Evolutionary conservation across 768 basidiomycete species (phyloP), one percentile per base, ranked within the genome.

Genomic region (Scleroderma bovista): DNA sequence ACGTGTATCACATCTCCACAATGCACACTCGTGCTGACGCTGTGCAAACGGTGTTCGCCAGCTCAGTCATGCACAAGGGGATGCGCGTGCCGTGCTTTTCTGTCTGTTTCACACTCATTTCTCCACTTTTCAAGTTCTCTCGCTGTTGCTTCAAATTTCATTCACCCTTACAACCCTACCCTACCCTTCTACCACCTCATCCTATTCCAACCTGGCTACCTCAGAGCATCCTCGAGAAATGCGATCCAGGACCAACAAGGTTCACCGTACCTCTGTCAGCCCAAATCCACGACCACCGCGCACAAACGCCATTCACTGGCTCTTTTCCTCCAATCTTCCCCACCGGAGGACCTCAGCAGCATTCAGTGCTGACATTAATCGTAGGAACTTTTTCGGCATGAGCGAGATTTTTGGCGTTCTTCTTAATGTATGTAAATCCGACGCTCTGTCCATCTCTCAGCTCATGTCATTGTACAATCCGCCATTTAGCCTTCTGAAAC

Each of bases 331-430:
- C 56, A 87, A 86, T 64, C 79, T 88, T 44, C 83, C 85, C 46
- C 63, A 66, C 56, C 77, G 83, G 38, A 72, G 77, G 57, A 74
- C 83, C 55, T 75, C 76, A 51, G 83, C 81, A 17, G 78, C 74
- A 45, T 68, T 84, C 51, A 79, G 81, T 17, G 63, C 73, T 36
- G 81, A 84, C 61, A 69, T 80, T 44, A 80, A 79, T 61, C 83
- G 80, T 60, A 75, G 87, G 48, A 82, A 82, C 53, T 79, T 89
- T 54, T 91, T 91, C 54, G 88, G 89, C 23, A 76, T 91, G 72
- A 79, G 85, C 46, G 88, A 91, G 52, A 81, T 93, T 47, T 67
- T 91, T 32, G 77, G 79, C 19, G 88, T 91, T 17, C 66, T 91
- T 19, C 71, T 84, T 26, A 89, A 88, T 55, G 88, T 88, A 71